Conservation (phyloP, 345 rosid genomes). For the Angophora floribunda region DNA sequence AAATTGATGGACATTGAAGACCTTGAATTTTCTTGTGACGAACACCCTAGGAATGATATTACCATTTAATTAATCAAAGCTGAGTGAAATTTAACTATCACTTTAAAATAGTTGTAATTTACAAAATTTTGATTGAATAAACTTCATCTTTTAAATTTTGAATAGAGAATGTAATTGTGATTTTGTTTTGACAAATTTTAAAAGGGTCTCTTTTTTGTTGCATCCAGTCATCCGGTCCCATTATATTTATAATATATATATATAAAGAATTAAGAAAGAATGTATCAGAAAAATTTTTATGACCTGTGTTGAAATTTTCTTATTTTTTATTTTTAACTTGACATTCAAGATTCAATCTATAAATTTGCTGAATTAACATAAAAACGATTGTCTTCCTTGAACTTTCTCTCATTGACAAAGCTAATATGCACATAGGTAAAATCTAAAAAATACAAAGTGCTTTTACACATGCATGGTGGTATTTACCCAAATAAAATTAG, state of each 20-base stretch:
- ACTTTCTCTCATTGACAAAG: neutral
- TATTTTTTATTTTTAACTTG: neutral
- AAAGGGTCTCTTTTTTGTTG: accelerated
- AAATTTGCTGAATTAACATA: neutral
- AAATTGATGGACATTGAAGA: neutral
- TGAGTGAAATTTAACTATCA: neutral
- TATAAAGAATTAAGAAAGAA: too few species aligned
- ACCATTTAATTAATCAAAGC: neutral
- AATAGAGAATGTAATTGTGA: neutral
- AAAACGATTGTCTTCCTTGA: neutral
- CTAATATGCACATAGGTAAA: neutral
- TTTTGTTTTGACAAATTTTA: neutral
- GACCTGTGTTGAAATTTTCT: accelerated
- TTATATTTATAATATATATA: too few species aligned
- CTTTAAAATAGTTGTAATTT: neutral
- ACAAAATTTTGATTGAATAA: neutral
- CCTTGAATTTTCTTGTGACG: neutral
- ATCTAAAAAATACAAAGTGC: neutral
- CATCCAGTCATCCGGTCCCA: neutral
- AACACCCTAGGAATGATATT: neutral
- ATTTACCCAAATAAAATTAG: neutral
- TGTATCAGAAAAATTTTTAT: too few species aligned
- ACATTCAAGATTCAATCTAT: neutral
- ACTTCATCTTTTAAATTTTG: accelerated
- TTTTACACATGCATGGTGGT: neutral